Evolutionary conservation across 805 yeast species (phyloP).

Genomic region (Candida loeiensis): DNA sequence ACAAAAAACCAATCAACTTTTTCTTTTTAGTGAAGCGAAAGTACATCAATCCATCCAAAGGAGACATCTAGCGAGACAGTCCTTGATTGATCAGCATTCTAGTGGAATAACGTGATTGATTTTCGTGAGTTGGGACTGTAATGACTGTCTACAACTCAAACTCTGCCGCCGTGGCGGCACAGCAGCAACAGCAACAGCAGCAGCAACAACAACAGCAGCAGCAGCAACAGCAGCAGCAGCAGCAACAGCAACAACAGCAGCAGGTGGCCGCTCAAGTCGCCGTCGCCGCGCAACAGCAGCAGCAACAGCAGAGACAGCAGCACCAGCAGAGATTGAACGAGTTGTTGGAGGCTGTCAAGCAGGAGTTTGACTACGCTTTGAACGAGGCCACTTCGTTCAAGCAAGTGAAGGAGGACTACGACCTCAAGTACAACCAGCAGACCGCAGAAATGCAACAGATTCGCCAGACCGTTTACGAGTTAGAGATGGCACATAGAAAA

Average conservation of each 20-base stretch:
- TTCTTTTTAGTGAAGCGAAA: conserved; percentile 2
- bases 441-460: conserved; percentile 91
- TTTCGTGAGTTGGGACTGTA: conserved; percentile 24
- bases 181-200: conserved; percentile 26
- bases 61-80: background rate
- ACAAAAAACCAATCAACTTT: conserved; percentile 1
- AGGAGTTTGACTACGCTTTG: conserved; percentile 81
- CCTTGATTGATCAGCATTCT: background rate
- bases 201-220: conserved; percentile 25
- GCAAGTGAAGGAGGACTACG: conserved; percentile 90
- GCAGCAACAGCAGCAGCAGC: conserved; percentile 15
- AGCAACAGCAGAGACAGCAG: conserved; percentile 24
- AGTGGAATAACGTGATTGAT: background rate
- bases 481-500: conserved; percentile 90
- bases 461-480: conserved; percentile 88
- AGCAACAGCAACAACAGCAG: conserved; percentile 24
- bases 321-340: conserved; percentile 56
- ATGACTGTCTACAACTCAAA: conserved; percentile 37
- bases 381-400: conserved; percentile 83
- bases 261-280: conserved; percentile 21
- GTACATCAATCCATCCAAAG: conserved; percentile 1
- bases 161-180: conserved; percentile 26
- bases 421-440: conserved; percentile 85
- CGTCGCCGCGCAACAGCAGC: conserved; percentile 18
- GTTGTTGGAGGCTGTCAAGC: conserved; percentile 85